Percentiles rank a stretch among this genome's conserved stretches.
phyloP scores from a whole-genome alignment of 495 filamentous ascomycete genomes.

The Penicillium coffeae region DNA sequence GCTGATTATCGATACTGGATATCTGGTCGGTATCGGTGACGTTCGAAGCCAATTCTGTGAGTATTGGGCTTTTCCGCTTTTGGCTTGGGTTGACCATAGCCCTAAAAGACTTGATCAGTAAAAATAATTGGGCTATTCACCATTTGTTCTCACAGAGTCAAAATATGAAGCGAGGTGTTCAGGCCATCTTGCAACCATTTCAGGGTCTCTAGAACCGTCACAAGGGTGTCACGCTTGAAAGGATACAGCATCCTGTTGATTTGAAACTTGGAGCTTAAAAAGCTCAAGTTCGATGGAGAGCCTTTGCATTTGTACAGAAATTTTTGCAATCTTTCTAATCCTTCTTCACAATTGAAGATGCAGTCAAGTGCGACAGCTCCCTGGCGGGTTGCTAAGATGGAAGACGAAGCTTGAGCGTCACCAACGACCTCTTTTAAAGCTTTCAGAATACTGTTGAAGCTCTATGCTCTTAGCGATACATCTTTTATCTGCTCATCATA shows the following conservation, averaged over 20 bases:
- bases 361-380: conserved; percentile 3
- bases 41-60: conserved; percentile 8
- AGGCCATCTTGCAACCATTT: conserved; percentile 10
- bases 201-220: conserved; percentile 5
- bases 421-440: not conserved
- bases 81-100: conserved; percentile 2
- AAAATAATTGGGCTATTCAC: not conserved
- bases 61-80: conserved; percentile 1
- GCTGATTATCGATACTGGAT: not conserved
- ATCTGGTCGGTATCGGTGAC: conserved; percentile 6
- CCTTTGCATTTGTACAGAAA: conserved; percentile 4
- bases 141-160: conserved; percentile 9
- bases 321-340: not conserved
- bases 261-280: conserved; percentile 5
- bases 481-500: conserved; percentile 11
- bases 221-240: conserved; percentile 10
- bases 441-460: not conserved
- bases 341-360: conserved; percentile 7
- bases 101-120: conserved; percentile 1
- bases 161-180: conserved; percentile 10
- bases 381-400: not conserved
- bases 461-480: not conserved
- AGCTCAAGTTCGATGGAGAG: not conserved
- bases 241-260: conserved; percentile 12
- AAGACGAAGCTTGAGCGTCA: not conserved